Conservation (phyloP, 345 rosid species). For the Viola odorata region DNA sequence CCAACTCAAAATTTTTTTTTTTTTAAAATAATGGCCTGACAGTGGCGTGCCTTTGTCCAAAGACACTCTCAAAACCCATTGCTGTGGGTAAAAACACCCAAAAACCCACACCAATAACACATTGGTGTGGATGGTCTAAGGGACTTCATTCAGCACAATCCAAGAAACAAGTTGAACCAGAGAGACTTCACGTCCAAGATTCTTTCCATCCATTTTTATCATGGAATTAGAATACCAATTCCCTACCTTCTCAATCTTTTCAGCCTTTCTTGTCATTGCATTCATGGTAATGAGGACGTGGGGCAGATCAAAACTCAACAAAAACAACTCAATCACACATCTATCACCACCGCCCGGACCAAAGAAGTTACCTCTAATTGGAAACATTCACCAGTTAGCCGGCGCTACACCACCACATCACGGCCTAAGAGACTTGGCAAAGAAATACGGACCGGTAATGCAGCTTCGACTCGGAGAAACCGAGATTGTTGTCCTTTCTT, state of each 20-base stretch:
- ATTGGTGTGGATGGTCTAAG: too few relatives aligned
- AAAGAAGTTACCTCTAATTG: background rate
- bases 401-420: background rate
- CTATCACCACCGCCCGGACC: background rate
- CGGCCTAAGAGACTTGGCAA: background rate
- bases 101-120: too few relatives aligned
- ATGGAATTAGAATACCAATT: background rate
- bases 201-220: background rate
- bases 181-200: too few relatives aligned
- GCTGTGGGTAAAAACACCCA: too few relatives aligned
- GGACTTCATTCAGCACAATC: too few relatives aligned
- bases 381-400: background rate
- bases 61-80: too few relatives aligned
- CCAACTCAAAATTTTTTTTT: too few relatives aligned
- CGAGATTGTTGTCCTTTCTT: background rate
- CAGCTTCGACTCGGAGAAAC: background rate
- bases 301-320: background rate
- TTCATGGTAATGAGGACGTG: background rate
- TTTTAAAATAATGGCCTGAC: too few relatives aligned
- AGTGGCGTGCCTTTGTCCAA: too few relatives aligned
- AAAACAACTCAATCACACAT: background rate
- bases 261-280: background rate
- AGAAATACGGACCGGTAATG: conserved; percentile 1
- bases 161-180: too few relatives aligned
- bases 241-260: background rate